Base-by-base conservation (phyloP, 177 flowering plant species). In the Telopea speciosissima region DNA sequence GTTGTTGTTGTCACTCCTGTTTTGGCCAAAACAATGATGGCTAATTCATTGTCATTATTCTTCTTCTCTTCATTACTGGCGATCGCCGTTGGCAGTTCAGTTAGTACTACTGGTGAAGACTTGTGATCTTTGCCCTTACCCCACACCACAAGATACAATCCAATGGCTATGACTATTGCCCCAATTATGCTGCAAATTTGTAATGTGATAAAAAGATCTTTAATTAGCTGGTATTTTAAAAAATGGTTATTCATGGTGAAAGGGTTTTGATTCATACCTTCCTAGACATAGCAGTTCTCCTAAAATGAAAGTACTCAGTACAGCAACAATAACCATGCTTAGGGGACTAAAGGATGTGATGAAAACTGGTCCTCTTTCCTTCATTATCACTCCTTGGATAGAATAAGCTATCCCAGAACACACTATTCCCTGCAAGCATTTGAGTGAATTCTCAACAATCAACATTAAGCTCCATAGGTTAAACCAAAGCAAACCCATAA, bases 401-500 rank as follows among this genome's bases (percentile, higher is more conserved):
- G 90, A 95, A 75, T 91, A 95, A 13, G 96, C 87, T 0, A 90
- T 72, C 33, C 94, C 97, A 3, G 99, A 92, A 78, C 97, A 89
- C 10, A 95, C 85, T 60, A 90, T 73, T 8, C 99, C 99, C 99
- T 95, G 72, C 66, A 31, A 28, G 14, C 72, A 66, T 36, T 8
- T 5, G 40, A 0, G 0, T 4, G 40, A 5, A 36, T 36, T 36
- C 40, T 36, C 40, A 36, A 36, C 40, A 54, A 56, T 11, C 40
- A 36, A 36, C 40, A 54, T 42, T 11, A 60, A 44, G 10, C 22
- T 58, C 5, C 54, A 49, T 2, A 16, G 17, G 61, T 19, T 58
- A 1, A 58, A 19, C 14, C 23, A n/a, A 58, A 19, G 4, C 5
- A 21, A 58, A 19, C 23, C 61, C 61, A 58, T 19, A n/a, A 58